A percentile compares a stretch with the other conserved stretches of the same genome.
Evolutionary conservation across 495 filamentous ascomycete species (phyloP).

Genomic region (Sporormia fimetaria): DNA sequence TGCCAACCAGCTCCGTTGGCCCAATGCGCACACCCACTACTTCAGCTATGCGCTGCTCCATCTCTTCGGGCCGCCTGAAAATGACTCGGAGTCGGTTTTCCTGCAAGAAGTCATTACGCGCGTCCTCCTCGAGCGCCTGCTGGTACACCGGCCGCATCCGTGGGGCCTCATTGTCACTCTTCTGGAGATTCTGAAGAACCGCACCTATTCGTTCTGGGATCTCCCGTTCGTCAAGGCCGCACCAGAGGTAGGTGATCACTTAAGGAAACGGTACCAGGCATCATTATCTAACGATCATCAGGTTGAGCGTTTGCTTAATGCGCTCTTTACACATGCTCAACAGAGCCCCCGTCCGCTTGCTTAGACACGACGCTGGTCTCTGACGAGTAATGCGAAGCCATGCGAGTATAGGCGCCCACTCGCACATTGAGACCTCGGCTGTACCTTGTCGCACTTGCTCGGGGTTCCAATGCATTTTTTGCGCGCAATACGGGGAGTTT

Average conservation of each 20-base stretch:
- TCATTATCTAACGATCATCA: slow-evolving; percentile 2
- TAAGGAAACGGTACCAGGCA: neutral
- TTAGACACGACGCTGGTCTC: too few species aligned
- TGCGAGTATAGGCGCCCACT: too few species aligned
- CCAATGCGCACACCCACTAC: slow-evolving; percentile 82
- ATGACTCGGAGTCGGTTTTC: slow-evolving; percentile 66
- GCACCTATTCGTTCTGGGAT: slow-evolving; percentile 79
- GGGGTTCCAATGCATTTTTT: too few species aligned
- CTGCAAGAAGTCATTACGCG: slow-evolving; percentile 83
- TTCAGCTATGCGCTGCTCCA: slow-evolving; percentile 81
- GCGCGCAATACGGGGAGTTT: too few species aligned
- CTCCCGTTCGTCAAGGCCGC: slow-evolving; percentile 81
- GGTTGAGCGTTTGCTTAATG: slow-evolving; percentile 24
- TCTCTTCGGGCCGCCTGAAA: slow-evolving; percentile 66
- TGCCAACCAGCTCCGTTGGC: slow-evolving; percentile 82
- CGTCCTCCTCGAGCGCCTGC: slow-evolving; percentile 73
- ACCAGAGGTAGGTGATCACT: slow-evolving; percentile 53
- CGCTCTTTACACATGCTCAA: slow-evolving; percentile 23
- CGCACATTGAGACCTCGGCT: too few species aligned
- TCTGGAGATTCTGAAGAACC: slow-evolving; percentile 82
- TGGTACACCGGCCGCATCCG: slow-evolving; percentile 85
- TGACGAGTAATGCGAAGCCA: too few species aligned
- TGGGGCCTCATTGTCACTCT: slow-evolving; percentile 92
- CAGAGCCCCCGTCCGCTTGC: slow-evolving; percentile 22
- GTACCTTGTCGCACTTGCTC: too few species aligned